A percentile compares a stretch with the other conserved stretches of the same genome.
Conservation (phyloP, 441 rosid species). For the Populus trichocarpa region DNA sequence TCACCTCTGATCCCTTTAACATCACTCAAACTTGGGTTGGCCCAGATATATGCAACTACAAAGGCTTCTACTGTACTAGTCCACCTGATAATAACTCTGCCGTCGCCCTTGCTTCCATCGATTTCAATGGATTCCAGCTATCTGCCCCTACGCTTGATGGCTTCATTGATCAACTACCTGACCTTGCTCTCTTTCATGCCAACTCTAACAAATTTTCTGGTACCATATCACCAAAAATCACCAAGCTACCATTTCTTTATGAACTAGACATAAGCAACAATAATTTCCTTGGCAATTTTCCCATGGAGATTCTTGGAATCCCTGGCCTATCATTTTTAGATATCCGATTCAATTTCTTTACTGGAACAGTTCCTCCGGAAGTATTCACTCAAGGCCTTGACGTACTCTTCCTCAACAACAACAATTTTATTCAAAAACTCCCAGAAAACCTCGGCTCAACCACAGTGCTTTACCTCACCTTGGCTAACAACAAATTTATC, state of each 20-base stretch:
- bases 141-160: constrained; percentile 34
- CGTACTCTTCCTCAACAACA: constrained; percentile 42
- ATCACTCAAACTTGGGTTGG: constrained; percentile 47
- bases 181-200: constrained; percentile 50
- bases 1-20: constrained; percentile 38
- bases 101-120: constrained; percentile 35
- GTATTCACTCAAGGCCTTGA: constrained; percentile 28
- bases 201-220: constrained; percentile 49
- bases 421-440: constrained; percentile 31
- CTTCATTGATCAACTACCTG: constrained; percentile 38
- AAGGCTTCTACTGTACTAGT: constrained; percentile 42
- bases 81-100: constrained; percentile 49
- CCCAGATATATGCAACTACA: constrained; percentile 41
- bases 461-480: constrained; percentile 31
- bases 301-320: constrained; percentile 19
- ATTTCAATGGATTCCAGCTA: constrained; percentile 40
- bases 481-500: constrained; percentile 49
- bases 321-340: constrained; percentile 34
- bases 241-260: constrained; percentile 28
- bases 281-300: constrained; percentile 36
- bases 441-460: constrained; percentile 40
- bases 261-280: constrained; percentile 60
- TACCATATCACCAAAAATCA: constrained; percentile 18
- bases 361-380: constrained; percentile 41
- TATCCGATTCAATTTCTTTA: constrained; percentile 39